phyloP scores from a whole-genome alignment of 352 stramenopile genomes.

The Pythium plurisporium region DNA sequence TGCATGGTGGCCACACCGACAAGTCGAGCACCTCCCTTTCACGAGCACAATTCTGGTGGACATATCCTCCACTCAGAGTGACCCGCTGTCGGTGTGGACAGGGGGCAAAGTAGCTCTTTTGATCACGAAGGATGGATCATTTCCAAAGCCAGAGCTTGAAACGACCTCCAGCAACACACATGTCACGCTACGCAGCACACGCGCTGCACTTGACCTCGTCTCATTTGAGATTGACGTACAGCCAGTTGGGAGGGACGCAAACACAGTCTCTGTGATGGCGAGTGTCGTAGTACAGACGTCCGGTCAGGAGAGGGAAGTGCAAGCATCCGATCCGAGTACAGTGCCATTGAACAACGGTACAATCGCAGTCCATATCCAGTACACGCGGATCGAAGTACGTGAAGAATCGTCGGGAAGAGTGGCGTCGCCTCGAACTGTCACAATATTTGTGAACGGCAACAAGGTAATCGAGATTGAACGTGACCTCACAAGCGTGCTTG shows the following conservation, averaged over 20 bases:
- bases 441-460: conserved; percentile 12
- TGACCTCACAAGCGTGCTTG: conserved; percentile 8
- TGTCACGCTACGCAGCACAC: neutral
- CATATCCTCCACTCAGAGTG: neutral
- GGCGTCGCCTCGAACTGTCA: neutral
- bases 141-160: neutral
- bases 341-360: neutral
- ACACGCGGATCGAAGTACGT: conserved; percentile 11
- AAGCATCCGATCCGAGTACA: neutral
- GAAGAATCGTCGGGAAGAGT: conserved; percentile 4
- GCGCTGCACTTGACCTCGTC: neutral
- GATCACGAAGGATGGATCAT: conserved; percentile 1
- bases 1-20: conserved; percentile 15
- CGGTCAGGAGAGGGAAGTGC: neutral
- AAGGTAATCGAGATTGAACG: conserved; percentile 6
- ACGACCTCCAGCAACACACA: neutral
- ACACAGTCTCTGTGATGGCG: neutral
- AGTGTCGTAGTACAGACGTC: neutral
- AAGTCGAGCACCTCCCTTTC: conserved; percentile 17
- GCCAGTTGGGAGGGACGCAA: neutral
- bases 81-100: neutral
- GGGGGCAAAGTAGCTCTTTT: conserved; percentile 6
- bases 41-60: conserved; percentile 4
- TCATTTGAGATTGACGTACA: conserved; percentile 5
- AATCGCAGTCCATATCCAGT: conserved; percentile 2